Conservation (phyloP, 1,284 basidiomycete genomes). For the Phylloporus gajari region DNA sequence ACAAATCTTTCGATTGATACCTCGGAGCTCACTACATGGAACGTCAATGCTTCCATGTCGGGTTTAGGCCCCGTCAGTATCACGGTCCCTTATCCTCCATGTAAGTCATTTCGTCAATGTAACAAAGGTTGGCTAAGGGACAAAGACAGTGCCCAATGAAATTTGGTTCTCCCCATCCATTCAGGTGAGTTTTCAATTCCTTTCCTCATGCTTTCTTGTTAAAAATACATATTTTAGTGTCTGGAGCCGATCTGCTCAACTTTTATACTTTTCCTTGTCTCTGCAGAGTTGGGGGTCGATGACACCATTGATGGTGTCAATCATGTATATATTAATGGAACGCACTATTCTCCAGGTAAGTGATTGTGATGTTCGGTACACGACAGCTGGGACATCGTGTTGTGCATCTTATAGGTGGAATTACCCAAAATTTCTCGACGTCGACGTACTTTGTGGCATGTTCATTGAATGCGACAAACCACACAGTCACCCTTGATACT, state of each 20-base stretch:
- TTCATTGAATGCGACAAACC: background rate
- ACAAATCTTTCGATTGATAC: slow-evolving; percentile 1
- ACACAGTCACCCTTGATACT: background rate
- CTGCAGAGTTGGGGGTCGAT: background rate
- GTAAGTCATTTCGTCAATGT: too few species aligned
- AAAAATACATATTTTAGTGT: too few species aligned
- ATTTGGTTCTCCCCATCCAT: background rate
- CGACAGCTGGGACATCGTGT: too few species aligned
- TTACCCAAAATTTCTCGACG: background rate
- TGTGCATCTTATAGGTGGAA: background rate
- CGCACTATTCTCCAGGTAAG: background rate
- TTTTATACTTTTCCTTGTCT: background rate
- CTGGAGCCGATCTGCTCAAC: background rate
- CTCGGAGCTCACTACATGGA: background rate
- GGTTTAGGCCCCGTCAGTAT: background rate
- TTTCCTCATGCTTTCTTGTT: too few species aligned
- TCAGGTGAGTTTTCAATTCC: background rate
- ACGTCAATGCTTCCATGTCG: background rate
- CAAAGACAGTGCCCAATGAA: background rate
- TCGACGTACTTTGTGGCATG: background rate
- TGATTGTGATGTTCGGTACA: too few species aligned
- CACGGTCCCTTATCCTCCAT: background rate
- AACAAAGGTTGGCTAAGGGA: too few species aligned
- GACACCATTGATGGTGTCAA: background rate
- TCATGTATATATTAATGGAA: background rate